Evolutionary conservation across 2,329 filamentous ascomycete genomes (phyloP).

Genomic region (Neoascochyta sp.): DNA sequence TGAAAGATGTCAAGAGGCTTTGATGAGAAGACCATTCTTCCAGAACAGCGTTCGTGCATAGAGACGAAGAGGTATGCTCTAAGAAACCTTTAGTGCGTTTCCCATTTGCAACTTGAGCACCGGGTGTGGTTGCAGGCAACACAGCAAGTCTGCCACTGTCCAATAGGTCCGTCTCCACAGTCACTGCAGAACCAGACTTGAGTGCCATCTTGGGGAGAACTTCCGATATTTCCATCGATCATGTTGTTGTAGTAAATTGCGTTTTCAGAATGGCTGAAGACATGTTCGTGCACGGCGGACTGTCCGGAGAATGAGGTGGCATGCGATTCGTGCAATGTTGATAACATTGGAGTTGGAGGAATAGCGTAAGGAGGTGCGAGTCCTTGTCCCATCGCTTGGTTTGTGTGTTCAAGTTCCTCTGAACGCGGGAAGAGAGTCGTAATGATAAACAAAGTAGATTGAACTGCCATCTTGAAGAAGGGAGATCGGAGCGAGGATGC

Average conservation of each 20-base stretch:
- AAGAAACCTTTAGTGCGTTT: not conserved
- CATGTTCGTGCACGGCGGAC: no score
- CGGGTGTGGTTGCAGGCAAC: not conserved
- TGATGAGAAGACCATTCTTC: no score
- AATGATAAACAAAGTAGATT: no score
- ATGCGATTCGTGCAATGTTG: not conserved
- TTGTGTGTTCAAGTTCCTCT: constrained; percentile 1
- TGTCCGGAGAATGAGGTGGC: not conserved
- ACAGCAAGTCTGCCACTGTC: constrained; percentile 2
- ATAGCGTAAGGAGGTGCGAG: not conserved
- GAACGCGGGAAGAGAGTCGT: no score
- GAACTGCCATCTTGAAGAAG: no score
- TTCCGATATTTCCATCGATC: not conserved
- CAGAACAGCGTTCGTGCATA: no score
- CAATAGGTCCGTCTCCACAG: constrained; percentile 13
- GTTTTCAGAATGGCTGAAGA: not conserved
- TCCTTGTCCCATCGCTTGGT: not conserved
- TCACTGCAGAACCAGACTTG: constrained; percentile 13
- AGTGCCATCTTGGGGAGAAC: constrained; percentile 6
- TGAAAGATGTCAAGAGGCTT: not conserved
- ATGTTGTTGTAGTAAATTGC: not conserved
- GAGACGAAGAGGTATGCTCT: no score
- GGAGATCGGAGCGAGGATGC: no score
- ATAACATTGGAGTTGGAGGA: not conserved
- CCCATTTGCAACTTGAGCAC: no score